Percentiles rank a stretch among this genome's conserved stretches.
These are phyloP conservation scores for Salvia rosmarinus DNA, from an alignment of 257 asterid species.

Conservation along the genomic window DNA sequence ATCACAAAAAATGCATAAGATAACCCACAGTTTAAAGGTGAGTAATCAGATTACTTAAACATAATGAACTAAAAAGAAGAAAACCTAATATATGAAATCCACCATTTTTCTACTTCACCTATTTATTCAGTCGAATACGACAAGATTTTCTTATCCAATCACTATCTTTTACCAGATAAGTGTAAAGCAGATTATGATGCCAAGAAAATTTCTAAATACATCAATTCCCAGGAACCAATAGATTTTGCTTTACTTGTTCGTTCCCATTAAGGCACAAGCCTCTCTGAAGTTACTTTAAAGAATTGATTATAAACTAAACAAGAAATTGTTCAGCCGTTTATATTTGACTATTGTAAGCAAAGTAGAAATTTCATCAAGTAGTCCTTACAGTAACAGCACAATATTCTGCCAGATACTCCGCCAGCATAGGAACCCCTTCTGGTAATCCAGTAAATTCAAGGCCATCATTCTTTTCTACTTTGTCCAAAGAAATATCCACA, in stretches of 20 bases:
- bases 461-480: constrained; percentile 56
- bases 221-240: no score
- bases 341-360: constrained; percentile 14
- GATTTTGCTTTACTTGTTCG: no score
- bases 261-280: no score
- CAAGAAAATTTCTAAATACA: no score
- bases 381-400: constrained; percentile 80
- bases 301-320: no score
- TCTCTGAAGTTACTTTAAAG: no score
- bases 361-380: constrained; percentile 13
- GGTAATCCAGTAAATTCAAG: constrained; percentile 66
- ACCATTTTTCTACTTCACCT: neutral
- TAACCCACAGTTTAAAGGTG: no score
- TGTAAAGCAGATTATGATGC: no score
- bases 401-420: constrained; percentile 74
- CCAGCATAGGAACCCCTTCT: constrained; percentile 79
- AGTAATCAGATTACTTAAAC: no score
- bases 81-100: neutral
- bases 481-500: constrained; percentile 58
- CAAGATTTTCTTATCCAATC: neutral
- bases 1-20: no score
- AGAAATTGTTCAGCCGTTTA: constrained; percentile 8
- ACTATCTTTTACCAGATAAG: no score
- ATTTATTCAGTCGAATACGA: neutral
- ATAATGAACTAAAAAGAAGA: neutral